A percentile compares a stretch with the other conserved stretches of the same genome.
Evolutionary conservation across 805 yeast genomes (phyloP).

Genomic region (Aciculoconidium aculeatum): DNA sequence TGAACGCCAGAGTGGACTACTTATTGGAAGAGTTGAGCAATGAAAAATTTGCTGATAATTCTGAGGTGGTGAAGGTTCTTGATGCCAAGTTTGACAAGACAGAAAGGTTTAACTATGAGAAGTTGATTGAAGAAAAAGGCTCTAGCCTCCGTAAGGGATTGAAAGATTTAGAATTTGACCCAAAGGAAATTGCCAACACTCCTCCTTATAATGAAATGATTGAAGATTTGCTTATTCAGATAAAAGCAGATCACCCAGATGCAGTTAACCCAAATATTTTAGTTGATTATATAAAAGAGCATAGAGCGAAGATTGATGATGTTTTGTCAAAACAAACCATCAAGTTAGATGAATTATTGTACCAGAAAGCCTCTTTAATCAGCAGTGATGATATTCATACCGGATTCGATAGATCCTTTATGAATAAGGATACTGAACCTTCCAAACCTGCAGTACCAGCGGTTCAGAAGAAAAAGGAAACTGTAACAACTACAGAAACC

Average conservation of each 20-base stretch:
- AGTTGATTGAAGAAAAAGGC: conserved; percentile 30
- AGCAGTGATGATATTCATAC: conserved; percentile 88
- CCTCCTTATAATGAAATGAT: conserved; percentile 88
- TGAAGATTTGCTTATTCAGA: conserved; percentile 78
- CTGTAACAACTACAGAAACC: conserved; percentile 23
- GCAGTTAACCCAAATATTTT: conserved; percentile 33
- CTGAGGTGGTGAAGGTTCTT: conserved; percentile 34
- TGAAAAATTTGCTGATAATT: conserved; percentile 29
- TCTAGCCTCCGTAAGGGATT: conserved; percentile 42
- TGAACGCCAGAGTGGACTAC: conserved; percentile 68
- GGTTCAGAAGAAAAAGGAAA: conserved; percentile 5
- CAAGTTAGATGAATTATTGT: conserved; percentile 59
- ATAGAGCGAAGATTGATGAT: conserved; percentile 63
- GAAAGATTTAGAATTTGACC: conserved; percentile 30
- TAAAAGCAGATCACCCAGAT: conserved; percentile 54
- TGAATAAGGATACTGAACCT: conserved; percentile 50
- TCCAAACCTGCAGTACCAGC: conserved; percentile 12
- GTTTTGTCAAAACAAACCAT: conserved; percentile 59
- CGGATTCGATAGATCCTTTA: conserved; percentile 82
- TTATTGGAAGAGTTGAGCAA: conserved; percentile 42
- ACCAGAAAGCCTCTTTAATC: conserved; percentile 70
- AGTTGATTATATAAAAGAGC: conserved; percentile 43
- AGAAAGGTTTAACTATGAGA: conserved; percentile 49
- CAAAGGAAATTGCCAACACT: conserved; percentile 34
- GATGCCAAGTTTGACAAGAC: conserved; percentile 47